phyloP scores from a whole-genome alignment of 2,329 filamentous ascomycete genomes.

The Tolypocladium cylindrosporum region DNA sequence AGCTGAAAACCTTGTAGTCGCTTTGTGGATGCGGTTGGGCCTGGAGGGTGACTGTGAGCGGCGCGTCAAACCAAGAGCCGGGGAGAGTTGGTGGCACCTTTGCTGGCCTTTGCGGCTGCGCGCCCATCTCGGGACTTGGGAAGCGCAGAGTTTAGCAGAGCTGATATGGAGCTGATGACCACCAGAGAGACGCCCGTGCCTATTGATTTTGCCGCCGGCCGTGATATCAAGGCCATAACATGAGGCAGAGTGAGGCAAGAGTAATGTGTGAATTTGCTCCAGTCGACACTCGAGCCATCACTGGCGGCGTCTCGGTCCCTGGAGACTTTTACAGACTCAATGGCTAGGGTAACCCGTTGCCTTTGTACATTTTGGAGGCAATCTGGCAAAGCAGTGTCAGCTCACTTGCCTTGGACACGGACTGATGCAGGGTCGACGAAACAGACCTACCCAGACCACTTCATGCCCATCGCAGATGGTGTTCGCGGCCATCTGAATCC shows the following conservation, averaged over 20 bases:
- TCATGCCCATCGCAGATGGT: conserved; percentile 48
- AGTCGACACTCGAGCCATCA: conserved; percentile 10
- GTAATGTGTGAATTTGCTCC: conserved; percentile 35
- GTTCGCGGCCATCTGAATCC: conserved; percentile 59
- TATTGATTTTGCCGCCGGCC: conserved; percentile 54
- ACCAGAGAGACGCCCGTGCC: conserved; percentile 55
- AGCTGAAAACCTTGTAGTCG: conserved; percentile 45
- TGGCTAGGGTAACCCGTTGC: conserved; percentile 16
- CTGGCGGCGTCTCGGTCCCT: conserved; percentile 2
- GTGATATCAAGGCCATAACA: conserved; percentile 62
- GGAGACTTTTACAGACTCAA: conserved; percentile 9
- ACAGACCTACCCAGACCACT: conserved; percentile 78
- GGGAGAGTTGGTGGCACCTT: conserved; percentile 19
- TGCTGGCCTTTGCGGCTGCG: conserved; percentile 25
- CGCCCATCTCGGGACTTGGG: conserved; percentile 44
- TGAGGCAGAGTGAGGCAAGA: conserved; percentile 55
- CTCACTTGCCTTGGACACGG: background rate
- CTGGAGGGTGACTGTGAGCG: conserved; percentile 13
- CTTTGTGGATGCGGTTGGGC: conserved; percentile 27
- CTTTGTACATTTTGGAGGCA: conserved; percentile 33
- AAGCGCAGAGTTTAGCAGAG: conserved; percentile 67
- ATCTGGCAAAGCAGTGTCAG: conserved; percentile 20
- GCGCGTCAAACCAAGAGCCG: background rate
- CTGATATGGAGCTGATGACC: conserved; percentile 69
- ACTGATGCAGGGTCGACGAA: background rate